phyloP scores from a whole-genome alignment of 345 rosid genomes.

The Aurinia saxatilis region DNA sequence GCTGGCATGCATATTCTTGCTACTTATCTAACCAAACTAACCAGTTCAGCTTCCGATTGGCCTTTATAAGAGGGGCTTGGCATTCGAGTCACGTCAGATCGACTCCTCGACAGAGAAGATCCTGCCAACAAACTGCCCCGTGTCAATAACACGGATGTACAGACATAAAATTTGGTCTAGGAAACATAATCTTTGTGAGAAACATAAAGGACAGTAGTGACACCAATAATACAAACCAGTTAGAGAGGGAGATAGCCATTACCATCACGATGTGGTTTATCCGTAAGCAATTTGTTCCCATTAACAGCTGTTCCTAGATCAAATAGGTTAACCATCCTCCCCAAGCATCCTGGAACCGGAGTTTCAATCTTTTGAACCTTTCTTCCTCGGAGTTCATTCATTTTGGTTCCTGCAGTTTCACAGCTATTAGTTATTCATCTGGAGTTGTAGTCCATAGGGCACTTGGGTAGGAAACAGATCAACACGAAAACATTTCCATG shows the following conservation, averaged over 20 bases:
- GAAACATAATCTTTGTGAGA: background rate
- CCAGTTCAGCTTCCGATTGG: conserved; percentile 61
- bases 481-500: no score
- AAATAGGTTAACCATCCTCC: conserved; percentile 54
- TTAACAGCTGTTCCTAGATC: conserved; percentile 50
- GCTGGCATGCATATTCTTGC: conserved; percentile 1
- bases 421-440: no score
- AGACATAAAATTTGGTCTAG: background rate
- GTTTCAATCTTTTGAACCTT: conserved; percentile 47
- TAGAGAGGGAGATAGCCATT: conserved; percentile 6
- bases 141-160: conserved; percentile 3
- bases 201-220: background rate
- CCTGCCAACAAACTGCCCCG: conserved; percentile 29
- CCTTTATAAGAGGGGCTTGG: conserved; percentile 38
- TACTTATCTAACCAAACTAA: conserved; percentile 21
- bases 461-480: conserved; percentile 3
- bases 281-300: conserved; percentile 40
- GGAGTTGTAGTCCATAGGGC: background rate
- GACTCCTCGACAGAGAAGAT: conserved; percentile 64
- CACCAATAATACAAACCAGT: background rate
- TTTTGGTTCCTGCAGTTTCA: conserved; percentile 41
- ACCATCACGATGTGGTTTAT: conserved; percentile 60
- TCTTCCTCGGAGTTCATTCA: conserved; percentile 47
- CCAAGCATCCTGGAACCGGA: conserved; percentile 57
- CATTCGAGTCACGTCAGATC: conserved; percentile 58